Conservation (phyloP, 2,329 filamentous ascomycete genomes). For the Talaromyces marneffei region DNA sequence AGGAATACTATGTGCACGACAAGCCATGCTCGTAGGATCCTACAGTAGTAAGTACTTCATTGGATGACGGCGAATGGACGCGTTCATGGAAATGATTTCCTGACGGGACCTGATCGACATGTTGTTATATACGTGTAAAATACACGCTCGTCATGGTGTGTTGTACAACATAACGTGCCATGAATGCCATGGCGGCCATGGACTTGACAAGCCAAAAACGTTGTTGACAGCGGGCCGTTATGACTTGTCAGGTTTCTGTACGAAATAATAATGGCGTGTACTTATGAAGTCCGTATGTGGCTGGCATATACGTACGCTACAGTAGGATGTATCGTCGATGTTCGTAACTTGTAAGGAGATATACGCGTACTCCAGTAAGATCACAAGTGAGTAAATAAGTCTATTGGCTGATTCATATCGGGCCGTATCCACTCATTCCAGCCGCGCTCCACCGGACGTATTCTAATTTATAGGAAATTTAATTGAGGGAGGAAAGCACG, state of each 20-base stretch:
- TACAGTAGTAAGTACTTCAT: too few relatives aligned
- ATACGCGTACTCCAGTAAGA: neutral
- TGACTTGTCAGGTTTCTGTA: slow-evolving; percentile 3
- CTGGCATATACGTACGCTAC: too few relatives aligned
- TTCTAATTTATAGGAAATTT: neutral
- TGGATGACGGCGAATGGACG: neutral
- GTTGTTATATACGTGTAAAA: neutral
- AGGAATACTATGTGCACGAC: neutral
- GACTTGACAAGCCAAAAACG: slow-evolving; percentile 6
- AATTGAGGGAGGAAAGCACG: neutral
- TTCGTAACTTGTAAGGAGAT: neutral
- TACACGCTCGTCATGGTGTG: neutral
- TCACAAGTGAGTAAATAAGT: neutral
- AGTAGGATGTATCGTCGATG: too few relatives aligned
- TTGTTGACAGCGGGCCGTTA: slow-evolving; percentile 15
- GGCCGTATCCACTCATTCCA: neutral
- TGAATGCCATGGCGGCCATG: neutral
- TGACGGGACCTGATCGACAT: slow-evolving; percentile 5
- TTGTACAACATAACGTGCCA: neutral
- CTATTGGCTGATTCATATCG: neutral
- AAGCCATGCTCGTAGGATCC: too few relatives aligned
- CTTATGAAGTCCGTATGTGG: too few relatives aligned
- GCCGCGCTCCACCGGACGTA: neutral
- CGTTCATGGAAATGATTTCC: slow-evolving; percentile 8
- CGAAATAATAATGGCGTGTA: neutral